Base-by-base conservation (phyloP, 2,329 filamentous ascomycete species). In the Hypoxylon sp. region DNA sequence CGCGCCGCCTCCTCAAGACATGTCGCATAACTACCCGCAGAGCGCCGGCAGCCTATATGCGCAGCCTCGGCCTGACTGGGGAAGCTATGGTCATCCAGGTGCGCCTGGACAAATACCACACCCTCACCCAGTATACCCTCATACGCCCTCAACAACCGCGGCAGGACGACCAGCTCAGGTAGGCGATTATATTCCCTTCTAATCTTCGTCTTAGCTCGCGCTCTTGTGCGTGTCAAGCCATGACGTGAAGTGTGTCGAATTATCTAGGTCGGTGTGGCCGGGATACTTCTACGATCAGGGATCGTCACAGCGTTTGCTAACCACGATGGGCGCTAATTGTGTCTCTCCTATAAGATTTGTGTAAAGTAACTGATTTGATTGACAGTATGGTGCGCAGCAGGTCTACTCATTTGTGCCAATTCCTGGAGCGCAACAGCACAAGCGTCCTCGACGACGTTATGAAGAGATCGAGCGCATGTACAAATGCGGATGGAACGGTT, bases 381-480 rank as follows among this genome's bases (percentile, higher is more conserved):
- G 73, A 78, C 76, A 78, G 76, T 78, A 78, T 74, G 75, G 75
- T 74, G 72, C 70, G 26, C 77, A 77, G n/a, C 87, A 98, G 87
- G 95, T 99, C 44, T 98, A 98, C 80, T 98, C 94, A 0, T 98
- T 99, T 78, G 96, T 98, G 33, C 95, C 96, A 0, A 98, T 98
- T 76, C 96, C 96, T 1, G 96, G 96, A 71, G 94, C 95, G 11
- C 94, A 98, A 79, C 96, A 99, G 80, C 95, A 98, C 81, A 99
- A 99, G 85, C 90, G 96, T 65, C 96, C 96, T 11, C 89, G 96
- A 71, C 87, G 96, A 76, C 90, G 96, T 59, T 99, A 98, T 76
- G 96, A 99, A 81, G 96, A 99, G 80, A 99, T 99, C 75, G 96
- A 99, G 84, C 91, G 96, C 78, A 98, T 99, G 96, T 98, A 99